Percentiles rank a stretch among this genome's conserved stretches.
Evolutionary conservation across 225 moss, liverwort and hornwort species (phyloP).

Genomic region (Pseudisothecium myosuroides): DNA sequence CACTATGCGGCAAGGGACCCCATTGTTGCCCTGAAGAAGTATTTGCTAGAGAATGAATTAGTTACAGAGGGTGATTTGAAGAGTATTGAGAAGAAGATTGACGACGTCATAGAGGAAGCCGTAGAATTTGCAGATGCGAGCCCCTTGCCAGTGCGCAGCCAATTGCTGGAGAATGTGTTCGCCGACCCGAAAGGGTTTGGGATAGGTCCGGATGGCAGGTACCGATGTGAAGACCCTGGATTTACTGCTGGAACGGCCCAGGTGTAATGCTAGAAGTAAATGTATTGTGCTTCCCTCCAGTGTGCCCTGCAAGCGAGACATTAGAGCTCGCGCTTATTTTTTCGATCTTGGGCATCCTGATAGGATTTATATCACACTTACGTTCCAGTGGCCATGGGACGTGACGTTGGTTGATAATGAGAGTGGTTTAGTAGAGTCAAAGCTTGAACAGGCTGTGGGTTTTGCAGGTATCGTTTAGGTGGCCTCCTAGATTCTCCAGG

Average conservation of each 20-base stretch:
- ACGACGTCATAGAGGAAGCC: slow-evolving; percentile 66
- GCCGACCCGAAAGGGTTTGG: slow-evolving; percentile 88
- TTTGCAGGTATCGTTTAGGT: slow-evolving; percentile 2
- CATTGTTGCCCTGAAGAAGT: slow-evolving; percentile 66
- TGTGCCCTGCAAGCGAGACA: not conserved
- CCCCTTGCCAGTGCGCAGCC: slow-evolving; percentile 81
- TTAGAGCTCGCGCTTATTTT: not conserved
- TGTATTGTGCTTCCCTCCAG: not conserved
- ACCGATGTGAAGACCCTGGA: slow-evolving; percentile 89
- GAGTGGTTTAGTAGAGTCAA: not conserved
- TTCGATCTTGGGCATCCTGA: not conserved
- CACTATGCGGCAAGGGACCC: slow-evolving; percentile 87
- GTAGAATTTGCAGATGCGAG: slow-evolving; percentile 93
- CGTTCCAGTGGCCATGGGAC: not conserved
- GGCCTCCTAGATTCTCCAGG: not conserved
- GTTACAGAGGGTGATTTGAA: slow-evolving; percentile 70
- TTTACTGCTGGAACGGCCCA: slow-evolving; percentile 89
- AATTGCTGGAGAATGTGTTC: slow-evolving; percentile 89
- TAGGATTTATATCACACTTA: not conserved
- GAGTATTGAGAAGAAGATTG: slow-evolving; percentile 76
- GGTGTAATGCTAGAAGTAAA: slow-evolving; percentile 24
- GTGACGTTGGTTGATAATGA: not conserved
- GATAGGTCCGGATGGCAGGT: slow-evolving; percentile 84
- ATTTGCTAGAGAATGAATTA: slow-evolving; percentile 64
- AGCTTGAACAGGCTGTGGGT: not conserved